Base-by-base conservation (phyloP, 2,329 filamentous ascomycete species). In the Trichoderma asperellum region DNA sequence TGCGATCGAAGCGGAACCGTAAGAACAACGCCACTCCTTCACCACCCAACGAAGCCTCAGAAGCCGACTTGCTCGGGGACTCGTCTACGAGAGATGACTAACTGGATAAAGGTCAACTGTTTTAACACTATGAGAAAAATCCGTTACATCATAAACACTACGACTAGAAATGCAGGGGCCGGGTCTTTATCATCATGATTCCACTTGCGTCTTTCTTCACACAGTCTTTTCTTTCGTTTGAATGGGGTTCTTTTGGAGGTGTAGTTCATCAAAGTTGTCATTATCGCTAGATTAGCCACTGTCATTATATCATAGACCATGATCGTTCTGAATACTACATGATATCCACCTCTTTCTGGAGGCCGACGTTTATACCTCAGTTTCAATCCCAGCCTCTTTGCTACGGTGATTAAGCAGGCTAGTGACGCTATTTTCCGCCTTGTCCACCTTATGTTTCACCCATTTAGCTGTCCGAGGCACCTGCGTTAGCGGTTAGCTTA, bases 341-440 rank as follows among this genome's bases (percentile, higher is more conserved):
- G 40, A 57, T 58, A 43, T 63, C 60, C 67, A 5, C 40, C 43
- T 18, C 37, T 57, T 65, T 29, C 11, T 47, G 21, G 27, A 21
- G 11, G 16, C 21, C 24, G 32, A 21, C 37, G 35, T 82, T 82
- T 78, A 92, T 49, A 89, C 88, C 79, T 93, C 91, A 21, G 89
- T 92, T 82, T 92, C 90, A 73, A 92, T 83, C 0, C 87, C 88
- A 11, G 79, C 77, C 37, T 85, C 84, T 74, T 88, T 86, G 21
- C 88, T 85, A 64, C 83, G 79, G 75, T 91, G 88, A 61, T 88
- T 83, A 72, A 92, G 88, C 4, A 86, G 81, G 34, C 84, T 79
- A 70, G 84, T 83, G 11, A 88, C 83, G 68, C 88, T 87, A 49
- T 88, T 86, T 74, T 88, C 87, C 70, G 90, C 83, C 77, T 85